Conservation (phyloP, 1,284 basidiomycete species). For the Puccinia coronata region DNA sequence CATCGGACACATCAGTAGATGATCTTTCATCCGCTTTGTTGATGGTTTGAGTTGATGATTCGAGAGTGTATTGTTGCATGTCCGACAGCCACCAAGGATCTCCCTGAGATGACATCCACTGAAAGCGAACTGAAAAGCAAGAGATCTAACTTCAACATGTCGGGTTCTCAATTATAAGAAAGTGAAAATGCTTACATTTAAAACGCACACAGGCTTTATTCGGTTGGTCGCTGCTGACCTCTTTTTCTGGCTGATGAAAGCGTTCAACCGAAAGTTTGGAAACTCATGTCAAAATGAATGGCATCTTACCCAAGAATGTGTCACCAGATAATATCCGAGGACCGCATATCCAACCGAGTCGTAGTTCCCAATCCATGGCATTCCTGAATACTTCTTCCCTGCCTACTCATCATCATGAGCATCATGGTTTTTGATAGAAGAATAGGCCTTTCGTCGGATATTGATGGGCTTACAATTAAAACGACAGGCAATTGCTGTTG, state of each 20-base stretch:
- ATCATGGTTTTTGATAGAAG: neutral
- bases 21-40: too few species aligned
- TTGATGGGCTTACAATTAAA: slow-evolving; percentile 27
- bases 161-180: too few species aligned
- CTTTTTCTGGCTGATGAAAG: slow-evolving; percentile 36
- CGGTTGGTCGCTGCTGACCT: slow-evolving; percentile 2
- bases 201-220: slow-evolving; percentile 12
- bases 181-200: slow-evolving; percentile 41
- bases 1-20: too few species aligned
- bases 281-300: neutral
- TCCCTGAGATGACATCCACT: slow-evolving; percentile 46
- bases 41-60: neutral
- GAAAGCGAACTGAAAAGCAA: slow-evolving; percentile 36
- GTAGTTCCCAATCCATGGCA: slow-evolving; percentile 39
- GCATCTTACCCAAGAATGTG: slow-evolving; percentile 40
- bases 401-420: slow-evolving; percentile 1
- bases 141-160: too few species aligned
- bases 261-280: neutral
- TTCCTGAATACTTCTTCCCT: slow-evolving; percentile 32
- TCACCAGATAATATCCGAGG: slow-evolving; percentile 42
- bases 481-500: slow-evolving; percentile 28
- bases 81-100: slow-evolving; percentile 48
- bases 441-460: neutral
- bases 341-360: slow-evolving; percentile 24
- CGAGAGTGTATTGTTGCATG: neutral